Evolutionary conservation across 2,329 filamentous ascomycete species (phyloP).

Genomic region (Gnomoniopsis sp.): DNA sequence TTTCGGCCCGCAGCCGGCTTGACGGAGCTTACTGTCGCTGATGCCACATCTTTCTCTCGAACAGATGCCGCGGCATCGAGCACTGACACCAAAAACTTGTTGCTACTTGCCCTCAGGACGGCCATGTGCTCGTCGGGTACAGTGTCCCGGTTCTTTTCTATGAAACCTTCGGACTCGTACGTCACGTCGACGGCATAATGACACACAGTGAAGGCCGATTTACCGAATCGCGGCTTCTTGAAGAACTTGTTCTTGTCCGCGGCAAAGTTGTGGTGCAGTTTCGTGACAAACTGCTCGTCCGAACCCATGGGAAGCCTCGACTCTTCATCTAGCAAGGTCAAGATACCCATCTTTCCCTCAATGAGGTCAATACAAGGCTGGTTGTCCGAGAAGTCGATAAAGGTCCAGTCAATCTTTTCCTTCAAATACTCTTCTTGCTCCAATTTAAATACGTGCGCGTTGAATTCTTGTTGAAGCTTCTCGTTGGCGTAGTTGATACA

Average conservation of each 20-base stretch:
- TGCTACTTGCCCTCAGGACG: conserved; percentile 78
- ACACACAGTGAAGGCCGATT: conserved; percentile 95
- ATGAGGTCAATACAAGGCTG: conserved; percentile 98
- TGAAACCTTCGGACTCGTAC: conserved; percentile 98
- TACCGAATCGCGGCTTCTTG: conserved; percentile 97
- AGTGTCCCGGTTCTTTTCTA: conserved; percentile 98
- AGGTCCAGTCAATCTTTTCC: conserved; percentile 98
- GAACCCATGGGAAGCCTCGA: conserved; percentile 95
- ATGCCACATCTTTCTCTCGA: conserved; percentile 79
- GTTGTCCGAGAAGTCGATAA: conserved; percentile 99
- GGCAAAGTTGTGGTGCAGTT: conserved; percentile 91
- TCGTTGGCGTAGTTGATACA: conserved; percentile 99
- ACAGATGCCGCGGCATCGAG: conserved; percentile 81
- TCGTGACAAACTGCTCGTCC: conserved; percentile 94
- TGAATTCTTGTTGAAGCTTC: conserved; percentile 98
- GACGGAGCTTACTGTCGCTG: conserved; percentile 65
- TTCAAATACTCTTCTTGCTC: conserved; percentile 97
- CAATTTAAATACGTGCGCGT: conserved; percentile 97
- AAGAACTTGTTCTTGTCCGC: conserved; percentile 85
- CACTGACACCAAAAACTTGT: conserved; percentile 80
- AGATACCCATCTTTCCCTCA: conserved; percentile 90
- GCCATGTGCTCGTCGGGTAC: conserved; percentile 98
- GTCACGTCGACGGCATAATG: conserved; percentile 98
- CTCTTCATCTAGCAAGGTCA: conserved; percentile 92
- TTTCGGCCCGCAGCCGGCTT: conserved; percentile 79